Percentiles rank a stretch among this genome's conserved stretches.
These are phyloP conservation scores for Melampsora larici-populina DNA, from an alignment of 1,284 basidiomycete species.

Conservation along the genomic window DNA sequence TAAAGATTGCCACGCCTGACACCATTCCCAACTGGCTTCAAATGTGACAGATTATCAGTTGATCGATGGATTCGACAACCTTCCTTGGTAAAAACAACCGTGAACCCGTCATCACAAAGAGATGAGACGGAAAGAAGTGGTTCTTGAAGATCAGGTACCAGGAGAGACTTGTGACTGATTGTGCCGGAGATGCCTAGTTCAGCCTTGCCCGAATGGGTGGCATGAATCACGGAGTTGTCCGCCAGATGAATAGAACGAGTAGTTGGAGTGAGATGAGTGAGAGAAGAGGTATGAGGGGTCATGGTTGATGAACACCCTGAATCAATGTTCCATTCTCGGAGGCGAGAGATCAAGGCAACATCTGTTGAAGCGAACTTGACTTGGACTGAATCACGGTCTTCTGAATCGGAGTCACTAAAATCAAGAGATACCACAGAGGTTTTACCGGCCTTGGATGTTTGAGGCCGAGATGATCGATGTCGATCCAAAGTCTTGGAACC, in stretches of 20 bases:
- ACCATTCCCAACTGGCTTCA: background rate
- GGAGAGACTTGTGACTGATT: background rate
- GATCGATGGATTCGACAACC: background rate
- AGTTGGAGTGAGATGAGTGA: background rate
- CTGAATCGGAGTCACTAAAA: no score
- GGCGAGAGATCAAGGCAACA: no score
- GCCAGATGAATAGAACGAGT: background rate
- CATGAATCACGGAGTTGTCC: constrained; percentile 1
- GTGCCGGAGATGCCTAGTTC: background rate
- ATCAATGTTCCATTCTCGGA: constrained; percentile 6
- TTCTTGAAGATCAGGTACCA: background rate
- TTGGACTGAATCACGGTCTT: no score
- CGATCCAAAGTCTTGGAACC: no score
- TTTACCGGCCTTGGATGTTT: no score
- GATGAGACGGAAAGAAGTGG: background rate
- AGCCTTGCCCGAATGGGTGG: background rate
- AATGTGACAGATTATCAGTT: background rate
- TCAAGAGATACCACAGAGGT: no score
- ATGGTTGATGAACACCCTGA: constrained; percentile 13
- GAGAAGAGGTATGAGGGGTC: background rate
- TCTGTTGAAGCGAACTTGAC: no score
- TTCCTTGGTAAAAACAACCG: background rate
- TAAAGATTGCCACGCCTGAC: constrained; percentile 1
- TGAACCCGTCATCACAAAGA: background rate
- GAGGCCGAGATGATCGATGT: no score